Conservation (phyloP, 495 filamentous ascomycete species). For the Neurospora sp. region DNA sequence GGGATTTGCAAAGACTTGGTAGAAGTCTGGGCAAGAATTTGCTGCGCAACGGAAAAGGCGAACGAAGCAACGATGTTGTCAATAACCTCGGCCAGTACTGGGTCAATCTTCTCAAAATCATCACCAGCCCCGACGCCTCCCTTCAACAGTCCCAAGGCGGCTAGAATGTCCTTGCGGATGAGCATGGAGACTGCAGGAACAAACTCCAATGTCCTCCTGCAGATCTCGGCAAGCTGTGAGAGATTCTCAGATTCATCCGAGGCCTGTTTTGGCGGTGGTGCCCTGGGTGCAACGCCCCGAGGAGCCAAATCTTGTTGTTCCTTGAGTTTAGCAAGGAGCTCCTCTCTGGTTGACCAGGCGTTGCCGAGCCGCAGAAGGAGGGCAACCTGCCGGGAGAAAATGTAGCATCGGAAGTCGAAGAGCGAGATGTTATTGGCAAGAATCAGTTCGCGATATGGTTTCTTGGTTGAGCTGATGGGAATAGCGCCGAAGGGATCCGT, state of each 20-base stretch:
- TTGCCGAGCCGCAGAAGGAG: constrained; percentile 77
- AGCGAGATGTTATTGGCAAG: constrained; percentile 93
- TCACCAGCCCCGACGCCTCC: constrained; percentile 15
- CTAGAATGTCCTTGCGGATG: constrained; percentile 62
- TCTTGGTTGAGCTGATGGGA: constrained; percentile 62
- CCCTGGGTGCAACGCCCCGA: constrained; percentile 39
- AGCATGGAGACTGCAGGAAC: constrained; percentile 67
- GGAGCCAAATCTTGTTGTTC: constrained; percentile 44
- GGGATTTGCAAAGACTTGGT: constrained; percentile 58
- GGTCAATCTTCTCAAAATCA: constrained; percentile 12
- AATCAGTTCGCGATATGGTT: constrained; percentile 85
- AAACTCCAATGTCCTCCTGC: constrained; percentile 66
- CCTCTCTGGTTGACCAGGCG: constrained; percentile 44
- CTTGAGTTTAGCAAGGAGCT: constrained; percentile 46
- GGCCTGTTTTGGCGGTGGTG: constrained; percentile 28
- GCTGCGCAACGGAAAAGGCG: constrained; percentile 67
- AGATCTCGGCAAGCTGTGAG: constrained; percentile 66
- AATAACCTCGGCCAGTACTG: constrained; percentile 42
- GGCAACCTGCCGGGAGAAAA: constrained; percentile 82
- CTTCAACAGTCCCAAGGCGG: constrained; percentile 26
- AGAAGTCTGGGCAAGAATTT: constrained; percentile 66
- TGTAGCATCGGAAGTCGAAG: constrained; percentile 91
- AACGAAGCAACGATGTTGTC: constrained; percentile 80
- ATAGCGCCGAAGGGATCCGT: constrained; percentile 35
- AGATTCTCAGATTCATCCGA: constrained; percentile 63